Evolutionary conservation across 352 stramenopile species (phyloP).

Genomic region (Phytophthora lateralis): DNA sequence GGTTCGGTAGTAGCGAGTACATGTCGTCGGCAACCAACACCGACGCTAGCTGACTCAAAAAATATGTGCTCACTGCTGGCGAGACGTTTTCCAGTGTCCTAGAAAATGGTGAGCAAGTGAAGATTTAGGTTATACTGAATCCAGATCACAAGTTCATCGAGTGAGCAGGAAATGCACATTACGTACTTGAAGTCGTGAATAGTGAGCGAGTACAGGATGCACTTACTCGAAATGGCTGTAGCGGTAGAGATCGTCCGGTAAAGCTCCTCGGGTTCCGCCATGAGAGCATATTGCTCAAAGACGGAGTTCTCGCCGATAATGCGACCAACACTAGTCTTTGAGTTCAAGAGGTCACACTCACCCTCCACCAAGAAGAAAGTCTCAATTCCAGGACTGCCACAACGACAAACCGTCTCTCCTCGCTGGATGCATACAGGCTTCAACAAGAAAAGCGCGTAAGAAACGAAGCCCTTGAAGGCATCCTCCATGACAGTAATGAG

Average conservation of each 20-base stretch:
- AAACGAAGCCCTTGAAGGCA: slow-evolving; percentile 90
- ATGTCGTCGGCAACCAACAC: slow-evolving; percentile 78
- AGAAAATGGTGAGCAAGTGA: neutral
- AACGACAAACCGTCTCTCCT: slow-evolving; percentile 78
- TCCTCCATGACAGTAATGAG: slow-evolving; percentile 89
- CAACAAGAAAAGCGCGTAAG: slow-evolving; percentile 83
- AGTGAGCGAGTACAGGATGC: slow-evolving; percentile 80
- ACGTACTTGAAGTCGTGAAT: slow-evolving; percentile 81
- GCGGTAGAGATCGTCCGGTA: slow-evolving; percentile 79
- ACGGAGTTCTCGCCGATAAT: slow-evolving; percentile 74
- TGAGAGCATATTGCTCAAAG: slow-evolving; percentile 86
- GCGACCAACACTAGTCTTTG: slow-evolving; percentile 54
- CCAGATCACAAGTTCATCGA: too few species aligned
- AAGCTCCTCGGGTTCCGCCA: slow-evolving; percentile 67
- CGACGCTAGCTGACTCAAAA: slow-evolving; percentile 75
- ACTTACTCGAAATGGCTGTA: slow-evolving; percentile 72
- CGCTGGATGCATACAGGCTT: slow-evolving; percentile 74
- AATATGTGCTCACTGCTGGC: slow-evolving; percentile 80
- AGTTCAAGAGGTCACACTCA: slow-evolving; percentile 83
- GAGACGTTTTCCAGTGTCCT: slow-evolving; percentile 70
- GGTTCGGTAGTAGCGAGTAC: slow-evolving; percentile 52
- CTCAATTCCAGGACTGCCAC: slow-evolving; percentile 68
- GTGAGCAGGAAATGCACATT: neutral
- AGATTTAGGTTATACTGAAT: neutral
- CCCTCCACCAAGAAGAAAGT: slow-evolving; percentile 89